Percentiles rank a stretch among this genome's conserved stretches.
These are phyloP conservation scores for Botrytis hyacinthi DNA, from an alignment of 2,329 filamentous ascomycete species.

Conservation along the genomic window DNA sequence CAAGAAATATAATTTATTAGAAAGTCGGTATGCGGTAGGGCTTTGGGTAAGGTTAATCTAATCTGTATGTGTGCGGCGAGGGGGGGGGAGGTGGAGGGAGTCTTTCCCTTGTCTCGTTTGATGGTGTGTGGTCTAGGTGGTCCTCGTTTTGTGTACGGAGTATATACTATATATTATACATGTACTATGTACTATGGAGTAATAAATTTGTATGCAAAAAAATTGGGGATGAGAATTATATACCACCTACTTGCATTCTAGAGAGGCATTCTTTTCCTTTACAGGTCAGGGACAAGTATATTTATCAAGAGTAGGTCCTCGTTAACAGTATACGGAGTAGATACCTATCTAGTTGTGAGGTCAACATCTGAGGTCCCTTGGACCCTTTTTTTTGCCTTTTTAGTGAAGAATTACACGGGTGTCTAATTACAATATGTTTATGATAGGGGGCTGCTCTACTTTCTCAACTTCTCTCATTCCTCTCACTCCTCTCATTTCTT, in stretches of 20 bases:
- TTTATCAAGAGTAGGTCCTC: neutral
- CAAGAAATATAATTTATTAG: constrained; percentile 1
- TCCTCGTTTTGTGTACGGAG: constrained; percentile 1
- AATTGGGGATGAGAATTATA: neutral
- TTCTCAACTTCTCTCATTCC: neutral
- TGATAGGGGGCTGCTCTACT: neutral
- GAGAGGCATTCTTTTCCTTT: neutral
- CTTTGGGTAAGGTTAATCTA: constrained; percentile 5
- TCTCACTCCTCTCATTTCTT: neutral
- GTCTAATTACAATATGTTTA: constrained; percentile 15
- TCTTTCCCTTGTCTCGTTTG: neutral
- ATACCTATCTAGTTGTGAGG: too few species aligned
- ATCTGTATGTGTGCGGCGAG: constrained; percentile 6
- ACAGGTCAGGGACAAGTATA: neutral
- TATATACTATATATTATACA: neutral
- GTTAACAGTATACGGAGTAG: neutral
- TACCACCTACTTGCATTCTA: neutral
- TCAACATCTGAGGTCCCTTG: neutral
- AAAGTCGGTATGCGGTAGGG: constrained; percentile 15
- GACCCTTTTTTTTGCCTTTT: neutral
- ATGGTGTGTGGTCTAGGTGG: neutral
- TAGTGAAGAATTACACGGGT: neutral
- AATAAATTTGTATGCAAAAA: neutral
- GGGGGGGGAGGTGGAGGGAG: neutral
- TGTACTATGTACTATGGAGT: neutral